A percentile compares a stretch with the other conserved stretches of the same genome.
These are phyloP conservation scores for Gonapodya prolifera DNA, from an alignment of 192 early-diverging fungal species.

Conservation along the genomic window DNA sequence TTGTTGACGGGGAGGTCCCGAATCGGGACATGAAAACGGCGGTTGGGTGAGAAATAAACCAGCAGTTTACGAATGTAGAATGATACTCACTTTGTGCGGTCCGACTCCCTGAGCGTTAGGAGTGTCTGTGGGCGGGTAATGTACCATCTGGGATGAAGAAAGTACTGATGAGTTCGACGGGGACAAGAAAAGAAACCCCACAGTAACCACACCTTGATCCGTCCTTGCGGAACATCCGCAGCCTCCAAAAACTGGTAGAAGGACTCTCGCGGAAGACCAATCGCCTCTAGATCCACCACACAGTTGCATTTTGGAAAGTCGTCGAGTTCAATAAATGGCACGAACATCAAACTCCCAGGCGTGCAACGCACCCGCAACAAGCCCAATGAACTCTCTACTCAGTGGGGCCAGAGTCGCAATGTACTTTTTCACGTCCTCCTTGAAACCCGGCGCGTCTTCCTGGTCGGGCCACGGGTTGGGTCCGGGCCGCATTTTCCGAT, in stretches of 20 bases:
- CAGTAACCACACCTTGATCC: not conserved
- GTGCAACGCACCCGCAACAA: not conserved
- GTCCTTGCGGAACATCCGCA: not conserved
- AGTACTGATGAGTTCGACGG: not conserved
- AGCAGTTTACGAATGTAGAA: too few species aligned
- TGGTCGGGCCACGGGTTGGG: slow-evolving; percentile 4
- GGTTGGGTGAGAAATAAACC: too few species aligned
- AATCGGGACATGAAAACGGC: too few species aligned
- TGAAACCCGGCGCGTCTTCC: not conserved
- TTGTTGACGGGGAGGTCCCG: too few species aligned
- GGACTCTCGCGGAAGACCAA: not conserved
- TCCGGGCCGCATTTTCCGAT: not conserved
- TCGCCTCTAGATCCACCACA: not conserved
- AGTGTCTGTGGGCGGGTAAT: not conserved
- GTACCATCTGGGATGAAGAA: not conserved
- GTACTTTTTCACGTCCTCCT: not conserved
- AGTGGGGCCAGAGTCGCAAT: not conserved
- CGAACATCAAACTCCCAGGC: too few species aligned
- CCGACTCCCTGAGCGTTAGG: not conserved
- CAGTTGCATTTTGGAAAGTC: too few species aligned
- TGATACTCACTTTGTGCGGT: not conserved
- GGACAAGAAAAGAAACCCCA: not conserved
- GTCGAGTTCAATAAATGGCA: too few species aligned
- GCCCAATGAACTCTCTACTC: not conserved
- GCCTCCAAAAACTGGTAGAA: not conserved